Conservation (phyloP, 1,139 yeast species). For the Diutina sp. region DNA sequence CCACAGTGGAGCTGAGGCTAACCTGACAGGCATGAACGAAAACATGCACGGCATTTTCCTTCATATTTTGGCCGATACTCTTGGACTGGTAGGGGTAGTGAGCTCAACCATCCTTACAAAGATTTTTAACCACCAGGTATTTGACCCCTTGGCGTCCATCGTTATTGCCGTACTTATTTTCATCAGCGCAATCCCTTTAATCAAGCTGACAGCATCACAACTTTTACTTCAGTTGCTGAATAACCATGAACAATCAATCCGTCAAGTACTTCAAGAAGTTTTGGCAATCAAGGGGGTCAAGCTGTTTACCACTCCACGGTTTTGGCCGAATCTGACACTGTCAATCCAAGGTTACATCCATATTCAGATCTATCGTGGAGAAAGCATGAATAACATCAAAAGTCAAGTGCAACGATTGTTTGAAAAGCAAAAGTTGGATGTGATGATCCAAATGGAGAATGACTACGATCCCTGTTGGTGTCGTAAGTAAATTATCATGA, state of each 20-base stretch:
- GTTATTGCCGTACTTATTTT: slow-evolving; percentile 75
- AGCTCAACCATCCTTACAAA: slow-evolving; percentile 64
- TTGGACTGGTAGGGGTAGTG: slow-evolving; percentile 95
- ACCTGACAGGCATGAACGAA: slow-evolving; percentile 37
- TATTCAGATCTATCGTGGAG: slow-evolving; percentile 56
- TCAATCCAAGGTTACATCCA: slow-evolving; percentile 48
- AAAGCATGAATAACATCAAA: slow-evolving; percentile 48
- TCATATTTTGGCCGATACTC: slow-evolving; percentile 88
- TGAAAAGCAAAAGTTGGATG: slow-evolving; percentile 22
- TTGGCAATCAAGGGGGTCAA: slow-evolving; percentile 66
- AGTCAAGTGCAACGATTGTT: slow-evolving; percentile 44
- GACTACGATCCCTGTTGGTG: slow-evolving; percentile 55
- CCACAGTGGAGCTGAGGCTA: background rate
- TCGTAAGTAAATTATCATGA: slow-evolving; percentile 7
- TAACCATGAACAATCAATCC: slow-evolving; percentile 42
- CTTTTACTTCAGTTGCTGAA: slow-evolving; percentile 50
- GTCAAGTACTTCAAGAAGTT: slow-evolving; percentile 55
- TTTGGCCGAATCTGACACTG: slow-evolving; percentile 59
- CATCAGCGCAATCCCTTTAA: slow-evolving; percentile 69
- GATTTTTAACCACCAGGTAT: slow-evolving; percentile 45
- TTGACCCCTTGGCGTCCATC: slow-evolving; percentile 88
- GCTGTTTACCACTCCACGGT: slow-evolving; percentile 78
- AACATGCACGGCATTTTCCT: slow-evolving; percentile 91
- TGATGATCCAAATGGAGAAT: slow-evolving; percentile 48
- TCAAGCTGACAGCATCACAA: slow-evolving; percentile 68